Conservation (phyloP, 2,329 filamentous ascomycete species). For the Epichloe festucae region DNA sequence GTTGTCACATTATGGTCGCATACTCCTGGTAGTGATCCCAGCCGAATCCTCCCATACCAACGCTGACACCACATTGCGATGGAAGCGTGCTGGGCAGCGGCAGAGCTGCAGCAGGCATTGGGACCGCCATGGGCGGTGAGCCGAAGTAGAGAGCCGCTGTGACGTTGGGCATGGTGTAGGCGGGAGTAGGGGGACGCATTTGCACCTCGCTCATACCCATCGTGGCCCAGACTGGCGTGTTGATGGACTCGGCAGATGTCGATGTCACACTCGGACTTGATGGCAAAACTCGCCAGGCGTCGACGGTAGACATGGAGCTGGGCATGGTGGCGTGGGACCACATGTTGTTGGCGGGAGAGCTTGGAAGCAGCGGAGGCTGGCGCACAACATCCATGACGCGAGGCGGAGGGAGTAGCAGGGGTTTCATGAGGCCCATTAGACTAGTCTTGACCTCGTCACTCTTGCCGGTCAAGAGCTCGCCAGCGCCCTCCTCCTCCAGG, state of each 20-base stretch:
- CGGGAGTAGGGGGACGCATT: constrained; percentile 68
- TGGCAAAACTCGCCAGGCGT: constrained; percentile 81
- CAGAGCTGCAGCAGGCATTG: constrained; percentile 56
- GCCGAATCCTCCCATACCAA: constrained; percentile 60
- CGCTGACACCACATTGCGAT: constrained; percentile 66
- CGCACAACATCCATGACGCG: constrained; percentile 82
- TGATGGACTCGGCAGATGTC: constrained; percentile 52
- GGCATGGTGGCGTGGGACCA: constrained; percentile 64
- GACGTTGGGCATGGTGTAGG: constrained; percentile 61
- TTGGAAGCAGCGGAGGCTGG: constrained; percentile 73
- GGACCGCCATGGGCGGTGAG: constrained; percentile 59
- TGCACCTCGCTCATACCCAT: constrained; percentile 64
- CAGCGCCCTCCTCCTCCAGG: constrained; percentile 88
- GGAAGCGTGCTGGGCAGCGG: constrained; percentile 79
- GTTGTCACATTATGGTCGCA: constrained; percentile 74
- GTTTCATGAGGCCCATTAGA: constrained; percentile 75
- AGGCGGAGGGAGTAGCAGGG: constrained; percentile 74
- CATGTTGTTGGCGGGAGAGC: constrained; percentile 63
- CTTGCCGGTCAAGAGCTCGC: constrained; percentile 81
- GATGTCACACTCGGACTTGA: constrained; percentile 75
- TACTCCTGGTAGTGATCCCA: constrained; percentile 84
- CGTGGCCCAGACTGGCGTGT: constrained; percentile 64
- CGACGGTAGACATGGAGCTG: constrained; percentile 55
- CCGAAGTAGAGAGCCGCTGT: constrained; percentile 68
- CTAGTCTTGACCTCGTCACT: constrained; percentile 86